phyloP scores from a whole-genome alignment of 345 rosid species.

The Capsella bursapastoris region DNA sequence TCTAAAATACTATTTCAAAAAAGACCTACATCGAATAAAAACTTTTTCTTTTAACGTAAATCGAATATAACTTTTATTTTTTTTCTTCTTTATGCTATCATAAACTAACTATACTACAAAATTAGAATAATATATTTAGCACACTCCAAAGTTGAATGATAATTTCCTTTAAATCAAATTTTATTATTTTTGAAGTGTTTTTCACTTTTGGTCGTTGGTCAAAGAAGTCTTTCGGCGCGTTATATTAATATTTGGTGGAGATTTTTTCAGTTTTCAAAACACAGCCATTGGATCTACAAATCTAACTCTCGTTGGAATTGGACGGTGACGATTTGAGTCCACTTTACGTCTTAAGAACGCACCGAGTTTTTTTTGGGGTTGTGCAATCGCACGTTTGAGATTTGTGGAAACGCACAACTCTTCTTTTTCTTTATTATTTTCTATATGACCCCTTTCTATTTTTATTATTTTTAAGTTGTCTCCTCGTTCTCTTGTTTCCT shows the following conservation, averaged over 20 bases:
- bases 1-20: slow-evolving; percentile 8
- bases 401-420: background rate
- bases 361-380: slow-evolving; percentile 16
- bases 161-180: background rate
- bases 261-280: background rate
- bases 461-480: background rate
- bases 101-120: slow-evolving; percentile 29
- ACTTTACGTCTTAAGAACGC: slow-evolving; percentile 29
- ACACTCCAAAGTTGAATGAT: slow-evolving; percentile 35
- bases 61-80: slow-evolving; percentile 39
- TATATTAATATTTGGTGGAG: background rate
- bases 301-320: slow-evolving; percentile 5
- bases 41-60: slow-evolving; percentile 33
- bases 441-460: background rate
- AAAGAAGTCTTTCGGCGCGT: slow-evolving; percentile 45
- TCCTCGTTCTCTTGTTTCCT: background rate
- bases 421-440: background rate
- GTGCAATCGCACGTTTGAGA: slow-evolving; percentile 9
- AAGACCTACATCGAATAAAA: slow-evolving; percentile 32
- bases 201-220: slow-evolving; percentile 39
- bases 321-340: slow-evolving; percentile 38
- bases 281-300: slow-evolving; percentile 25
- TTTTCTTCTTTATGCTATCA: slow-evolving; percentile 31
- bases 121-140: slow-evolving; percentile 27
- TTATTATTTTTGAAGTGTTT: background rate